phyloP scores from a whole-genome alignment of 1,139 yeast genomes.

The Saccharomyces hybrid region DNA sequence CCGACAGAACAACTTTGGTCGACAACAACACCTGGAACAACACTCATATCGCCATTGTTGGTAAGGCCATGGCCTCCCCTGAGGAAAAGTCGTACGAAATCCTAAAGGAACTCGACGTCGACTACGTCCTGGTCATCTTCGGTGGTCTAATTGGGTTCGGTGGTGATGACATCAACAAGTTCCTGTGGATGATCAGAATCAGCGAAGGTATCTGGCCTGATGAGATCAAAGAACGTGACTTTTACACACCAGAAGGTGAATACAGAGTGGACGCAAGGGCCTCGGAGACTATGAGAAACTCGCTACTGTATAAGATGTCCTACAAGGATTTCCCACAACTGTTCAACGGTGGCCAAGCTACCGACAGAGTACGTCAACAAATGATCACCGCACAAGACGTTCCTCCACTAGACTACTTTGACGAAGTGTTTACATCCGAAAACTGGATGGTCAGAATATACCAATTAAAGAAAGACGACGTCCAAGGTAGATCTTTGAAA shows the following conservation, averaged over 20 bases:
- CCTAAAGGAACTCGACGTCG: slow-evolving; percentile 86
- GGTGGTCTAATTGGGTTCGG: slow-evolving; percentile 92
- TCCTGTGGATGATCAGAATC: slow-evolving; percentile 97
- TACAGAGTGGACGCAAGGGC: slow-evolving; percentile 81
- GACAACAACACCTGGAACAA: slow-evolving; percentile 99
- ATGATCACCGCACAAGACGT: slow-evolving; percentile 49
- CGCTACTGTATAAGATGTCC: slow-evolving; percentile 92
- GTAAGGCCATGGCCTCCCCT: slow-evolving; percentile 89
- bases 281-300: slow-evolving; percentile 73
- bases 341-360: slow-evolving; percentile 54
- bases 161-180: slow-evolving; percentile 95
- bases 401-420: slow-evolving; percentile 66
- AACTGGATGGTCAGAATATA: slow-evolving; percentile 96
- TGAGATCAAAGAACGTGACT: slow-evolving; percentile 78
- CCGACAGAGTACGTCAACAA: slow-evolving; percentile 87
- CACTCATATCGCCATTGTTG: slow-evolving; percentile 99
- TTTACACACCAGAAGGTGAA: slow-evolving; percentile 78
- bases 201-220: slow-evolving; percentile 99
- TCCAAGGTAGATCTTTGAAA: slow-evolving; percentile 67
- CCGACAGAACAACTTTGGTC: slow-evolving; percentile 95
- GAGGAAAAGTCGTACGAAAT: slow-evolving; percentile 88
- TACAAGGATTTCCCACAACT: slow-evolving; percentile 79
- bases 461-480: slow-evolving; percentile 85
- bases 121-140: slow-evolving; percentile 84
- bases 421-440: slow-evolving; percentile 91